phyloP scores from a whole-genome alignment of 495 filamentous ascomycete genomes.

The Xanthoparmelia taractica region DNA sequence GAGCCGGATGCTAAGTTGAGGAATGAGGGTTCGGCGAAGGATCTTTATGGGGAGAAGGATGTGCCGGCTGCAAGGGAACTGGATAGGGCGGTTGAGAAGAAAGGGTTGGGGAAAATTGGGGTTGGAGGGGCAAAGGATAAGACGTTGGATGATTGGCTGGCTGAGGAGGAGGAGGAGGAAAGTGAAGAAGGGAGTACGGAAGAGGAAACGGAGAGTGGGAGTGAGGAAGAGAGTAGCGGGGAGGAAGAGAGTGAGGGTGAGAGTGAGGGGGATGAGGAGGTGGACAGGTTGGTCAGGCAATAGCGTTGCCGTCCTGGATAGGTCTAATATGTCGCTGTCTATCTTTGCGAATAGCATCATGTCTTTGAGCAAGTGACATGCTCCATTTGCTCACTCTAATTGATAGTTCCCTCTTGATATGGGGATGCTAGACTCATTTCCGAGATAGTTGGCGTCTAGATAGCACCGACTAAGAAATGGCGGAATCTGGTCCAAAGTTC shows the following conservation, averaged over 20 bases:
- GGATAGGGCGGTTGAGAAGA: slow-evolving; percentile 47
- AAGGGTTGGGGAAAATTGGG: slow-evolving; percentile 32
- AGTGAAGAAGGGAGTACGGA: slow-evolving; percentile 36
- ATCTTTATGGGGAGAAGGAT: slow-evolving; percentile 23
- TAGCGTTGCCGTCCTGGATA: not conserved
- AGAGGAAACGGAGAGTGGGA: slow-evolving; percentile 41
- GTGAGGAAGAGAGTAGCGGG: slow-evolving; percentile 36
- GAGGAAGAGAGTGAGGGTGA: slow-evolving; percentile 22
- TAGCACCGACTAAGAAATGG: no score
- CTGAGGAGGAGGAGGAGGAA: slow-evolving; percentile 55
- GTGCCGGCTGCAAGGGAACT: slow-evolving; percentile 58
- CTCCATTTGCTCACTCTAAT: no score
- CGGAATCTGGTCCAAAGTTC: no score
- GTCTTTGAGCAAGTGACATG: not conserved
- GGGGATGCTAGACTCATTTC: no score
- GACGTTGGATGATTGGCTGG: slow-evolving; percentile 85
- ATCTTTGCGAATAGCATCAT: no score
- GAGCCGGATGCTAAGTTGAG: slow-evolving; percentile 74
- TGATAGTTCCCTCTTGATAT: no score
- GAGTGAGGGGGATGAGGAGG: slow-evolving; percentile 29
- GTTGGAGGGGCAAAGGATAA: slow-evolving; percentile 38
- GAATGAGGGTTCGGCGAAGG: slow-evolving; percentile 36
- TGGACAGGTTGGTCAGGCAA: slow-evolving; percentile 20
- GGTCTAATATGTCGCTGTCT: not conserved
- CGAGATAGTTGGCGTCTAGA: no score